A percentile compares a stretch with the other conserved stretches of the same genome.
Conservation (phyloP, 805 yeast genomes). For the Tetrapisispora pingtungensis region DNA sequence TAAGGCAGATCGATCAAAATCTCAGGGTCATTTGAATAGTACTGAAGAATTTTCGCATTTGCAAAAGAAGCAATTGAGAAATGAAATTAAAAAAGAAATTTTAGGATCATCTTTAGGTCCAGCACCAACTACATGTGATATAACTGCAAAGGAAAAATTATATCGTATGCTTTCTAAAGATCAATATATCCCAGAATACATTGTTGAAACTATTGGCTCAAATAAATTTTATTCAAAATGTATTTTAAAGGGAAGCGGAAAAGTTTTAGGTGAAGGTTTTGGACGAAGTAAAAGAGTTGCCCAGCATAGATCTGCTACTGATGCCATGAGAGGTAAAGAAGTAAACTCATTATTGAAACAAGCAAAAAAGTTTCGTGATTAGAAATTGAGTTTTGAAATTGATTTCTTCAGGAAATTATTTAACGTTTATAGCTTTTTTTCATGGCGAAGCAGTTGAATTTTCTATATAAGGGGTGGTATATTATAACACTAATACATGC, state of each 20-base stretch:
- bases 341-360: neutral
- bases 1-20: neutral
- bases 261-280: conserved; percentile 11
- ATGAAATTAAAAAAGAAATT: neutral
- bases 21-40: too few species aligned
- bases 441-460: too few species aligned
- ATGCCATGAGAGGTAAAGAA: conserved; percentile 1
- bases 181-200: conserved; percentile 8
- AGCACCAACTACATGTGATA: conserved; percentile 5
- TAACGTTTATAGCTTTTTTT: too few species aligned
- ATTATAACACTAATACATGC: too few species aligned
- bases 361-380: neutral
- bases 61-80: neutral
- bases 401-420: too few species aligned
- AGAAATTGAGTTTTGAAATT: too few species aligned
- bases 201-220: neutral
- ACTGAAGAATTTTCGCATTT: too few species aligned
- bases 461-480: too few species aligned
- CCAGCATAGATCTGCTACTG: conserved; percentile 11
- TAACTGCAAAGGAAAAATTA: conserved; percentile 7
- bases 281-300: conserved; percentile 16
- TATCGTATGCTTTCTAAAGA: conserved; percentile 9
- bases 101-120: too few species aligned
- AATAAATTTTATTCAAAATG: conserved; percentile 8
- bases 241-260: conserved; percentile 8